phyloP scores from a whole-genome alignment of 345 rosid genomes.

The Clarkia xantiana region DNA sequence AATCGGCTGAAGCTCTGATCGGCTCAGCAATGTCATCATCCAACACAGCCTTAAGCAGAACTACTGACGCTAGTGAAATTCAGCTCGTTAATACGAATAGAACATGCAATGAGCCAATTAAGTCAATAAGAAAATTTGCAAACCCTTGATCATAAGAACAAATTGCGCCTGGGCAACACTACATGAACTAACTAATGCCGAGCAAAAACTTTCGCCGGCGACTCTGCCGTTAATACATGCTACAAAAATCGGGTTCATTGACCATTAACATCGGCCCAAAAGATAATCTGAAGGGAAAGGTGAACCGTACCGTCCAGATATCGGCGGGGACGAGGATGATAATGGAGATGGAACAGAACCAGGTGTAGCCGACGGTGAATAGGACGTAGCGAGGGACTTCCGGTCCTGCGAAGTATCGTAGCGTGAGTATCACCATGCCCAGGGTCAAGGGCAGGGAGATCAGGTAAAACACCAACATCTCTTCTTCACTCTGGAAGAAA shows the following conservation, averaged over 20 bases:
- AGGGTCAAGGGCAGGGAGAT: slow-evolving; percentile 93
- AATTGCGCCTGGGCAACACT: too few relatives aligned
- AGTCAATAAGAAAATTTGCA: too few relatives aligned
- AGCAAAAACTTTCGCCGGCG: too few relatives aligned
- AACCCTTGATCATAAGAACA: too few relatives aligned
- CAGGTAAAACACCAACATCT: slow-evolving; percentile 97
- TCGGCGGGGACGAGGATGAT: slow-evolving; percentile 97
- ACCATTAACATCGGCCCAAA: too few relatives aligned
- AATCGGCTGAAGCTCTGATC: too few relatives aligned
- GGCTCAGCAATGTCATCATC: too few relatives aligned
- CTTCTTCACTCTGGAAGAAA: slow-evolving; percentile 5
- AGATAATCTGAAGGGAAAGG: not conserved
- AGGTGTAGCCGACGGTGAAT: slow-evolving; percentile 89
- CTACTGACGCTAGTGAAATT: not conserved
- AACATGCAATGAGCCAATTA: too few relatives aligned
- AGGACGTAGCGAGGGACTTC: slow-evolving; percentile 86
- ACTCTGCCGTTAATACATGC: too few relatives aligned
- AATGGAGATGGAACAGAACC: slow-evolving; percentile 95
- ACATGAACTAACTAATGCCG: too few relatives aligned
- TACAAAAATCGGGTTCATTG: too few relatives aligned
- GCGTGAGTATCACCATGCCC: slow-evolving; percentile 73
- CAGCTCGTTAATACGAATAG: not conserved
- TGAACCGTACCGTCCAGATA: slow-evolving; percentile 65
- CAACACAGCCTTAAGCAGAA: not conserved
- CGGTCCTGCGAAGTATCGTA: slow-evolving; percentile 87